Base-by-base conservation (phyloP, 148 eudicot species). In the Spergularia bocconei region DNA sequence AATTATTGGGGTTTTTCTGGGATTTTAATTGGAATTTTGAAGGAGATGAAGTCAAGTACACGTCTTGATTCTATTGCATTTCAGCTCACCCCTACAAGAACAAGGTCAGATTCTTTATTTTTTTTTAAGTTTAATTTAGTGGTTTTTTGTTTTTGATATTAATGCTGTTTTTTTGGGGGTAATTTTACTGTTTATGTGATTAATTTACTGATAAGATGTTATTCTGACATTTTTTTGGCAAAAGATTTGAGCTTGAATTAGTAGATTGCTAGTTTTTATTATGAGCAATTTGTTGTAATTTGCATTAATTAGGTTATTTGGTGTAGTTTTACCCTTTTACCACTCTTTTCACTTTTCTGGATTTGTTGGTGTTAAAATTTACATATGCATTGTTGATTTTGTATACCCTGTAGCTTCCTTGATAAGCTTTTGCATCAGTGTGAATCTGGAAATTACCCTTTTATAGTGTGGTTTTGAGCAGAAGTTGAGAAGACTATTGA, bases 71-170 rank as follows among this genome's bases (percentile, higher is more conserved):
- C 90, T 13, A 83, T 82, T 82, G 78, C 88, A 33, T 96, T 96
- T 72, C 98, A 92, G 87, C 98, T 96, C 77, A 96, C 99, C 50
- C 99, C 99, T 55, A 96, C 99, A 63, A 89, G 99, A 79, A 96
- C 99, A 4, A 89, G 99, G 99, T 96, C 66, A 65, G 12, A 14
- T 77, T 80, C 20, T 52, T 19, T 5, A 38, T 13, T 63, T 71
- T 50, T 8, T 13, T 15, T 65, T 17, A 14, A n/a, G n/a, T n/a
- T n/a, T n/a, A n/a, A n/a, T n/a, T n/a, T n/a, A n/a, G n/a, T n/a
- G n/a, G n/a, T n/a, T n/a, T n/a, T n/a, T n/a, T n/a, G n/a, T n/a
- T n/a, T n/a, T n/a, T n/a, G n/a, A n/a, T n/a, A n/a, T 23, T 44
- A 5, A 19, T 41, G 33, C 4, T 11, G 20, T 38, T 14, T 1